phyloP scores from a whole-genome alignment of 441 rosid species.

The Gossypium davidsonii region DNA sequence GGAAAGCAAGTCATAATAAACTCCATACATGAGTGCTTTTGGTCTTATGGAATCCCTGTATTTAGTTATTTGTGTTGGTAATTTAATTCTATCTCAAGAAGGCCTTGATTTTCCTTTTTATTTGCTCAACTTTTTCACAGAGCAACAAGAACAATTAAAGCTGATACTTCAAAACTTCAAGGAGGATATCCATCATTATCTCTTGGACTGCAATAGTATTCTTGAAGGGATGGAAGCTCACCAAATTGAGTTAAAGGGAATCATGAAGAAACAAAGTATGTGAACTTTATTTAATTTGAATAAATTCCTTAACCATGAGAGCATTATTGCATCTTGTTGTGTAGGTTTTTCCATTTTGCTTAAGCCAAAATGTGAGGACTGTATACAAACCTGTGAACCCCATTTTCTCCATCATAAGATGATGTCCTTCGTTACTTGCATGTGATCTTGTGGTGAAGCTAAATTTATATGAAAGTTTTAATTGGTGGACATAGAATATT shows the following conservation, averaged over 20 bases:
- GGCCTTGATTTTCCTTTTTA: not conserved
- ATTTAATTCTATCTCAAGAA: not conserved
- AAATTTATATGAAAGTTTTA: slow-evolving; percentile 6
- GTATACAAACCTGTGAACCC: not conserved
- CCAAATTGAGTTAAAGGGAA: slow-evolving; percentile 58
- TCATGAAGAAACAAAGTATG: slow-evolving; percentile 76
- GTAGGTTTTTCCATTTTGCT: not conserved
- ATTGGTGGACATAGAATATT: not conserved
- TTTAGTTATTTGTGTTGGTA: not conserved
- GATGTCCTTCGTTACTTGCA: not conserved
- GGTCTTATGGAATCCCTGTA: not conserved
- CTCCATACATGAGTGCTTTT: not conserved
- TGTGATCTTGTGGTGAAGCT: not conserved
- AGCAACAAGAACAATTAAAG: slow-evolving; percentile 62
- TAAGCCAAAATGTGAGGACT: not conserved
- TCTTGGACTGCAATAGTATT: slow-evolving; percentile 45
- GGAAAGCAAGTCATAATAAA: not conserved
- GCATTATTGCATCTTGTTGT: not conserved
- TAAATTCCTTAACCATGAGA: slow-evolving; percentile 3
- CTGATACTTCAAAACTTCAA: slow-evolving; percentile 56
- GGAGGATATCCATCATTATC: slow-evolving; percentile 50
- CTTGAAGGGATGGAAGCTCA: slow-evolving; percentile 55
- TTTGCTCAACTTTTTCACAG: slow-evolving; percentile 31
- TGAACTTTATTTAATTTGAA: slow-evolving; percentile 11
- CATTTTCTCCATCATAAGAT: not conserved